These are phyloP conservation scores for Eudorina sp. DNA, from an alignment of 139 green algal species.

Conservation along the genomic window DNA sequence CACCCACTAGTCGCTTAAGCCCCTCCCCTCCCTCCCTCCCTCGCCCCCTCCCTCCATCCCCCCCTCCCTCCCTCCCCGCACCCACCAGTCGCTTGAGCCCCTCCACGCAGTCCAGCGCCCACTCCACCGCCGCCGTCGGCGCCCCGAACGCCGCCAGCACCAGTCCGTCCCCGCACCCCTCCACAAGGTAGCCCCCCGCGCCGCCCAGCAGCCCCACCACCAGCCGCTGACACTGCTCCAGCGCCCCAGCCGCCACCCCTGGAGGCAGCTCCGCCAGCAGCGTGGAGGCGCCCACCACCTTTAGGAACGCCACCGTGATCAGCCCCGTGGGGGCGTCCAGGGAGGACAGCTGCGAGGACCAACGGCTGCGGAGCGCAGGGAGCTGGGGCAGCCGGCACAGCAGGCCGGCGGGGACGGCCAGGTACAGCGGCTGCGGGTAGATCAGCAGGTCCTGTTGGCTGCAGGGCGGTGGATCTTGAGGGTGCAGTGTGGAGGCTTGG, in stretches of 20 bases:
- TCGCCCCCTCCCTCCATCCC: no score
- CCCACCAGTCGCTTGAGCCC: neutral
- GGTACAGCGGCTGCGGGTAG: neutral
- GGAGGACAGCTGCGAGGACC: neutral
- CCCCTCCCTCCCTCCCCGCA: no score
- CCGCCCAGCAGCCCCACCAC: neutral
- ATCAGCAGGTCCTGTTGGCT: neutral
- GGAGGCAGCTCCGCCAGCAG: slow-evolving; percentile 37
- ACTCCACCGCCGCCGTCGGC: slow-evolving; percentile 11
- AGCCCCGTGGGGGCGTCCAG: neutral
- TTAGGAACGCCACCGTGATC: slow-evolving; percentile 15
- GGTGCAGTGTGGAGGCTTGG: no score
- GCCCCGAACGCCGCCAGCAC: slow-evolving; percentile 42
- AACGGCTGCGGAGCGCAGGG: neutral
- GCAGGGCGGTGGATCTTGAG: no score
- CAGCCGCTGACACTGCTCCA: slow-evolving; percentile 19
- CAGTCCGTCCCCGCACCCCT: slow-evolving; percentile 43
- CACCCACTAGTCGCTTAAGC: no score
- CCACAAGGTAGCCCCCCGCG: slow-evolving; percentile 33
- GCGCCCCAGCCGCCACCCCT: neutral
- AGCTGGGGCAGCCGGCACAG: slow-evolving; percentile 20
- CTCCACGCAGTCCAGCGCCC: slow-evolving; percentile 40
- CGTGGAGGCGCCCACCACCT: slow-evolving; percentile 39
- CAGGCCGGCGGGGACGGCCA: slow-evolving; percentile 4
- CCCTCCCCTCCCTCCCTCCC: no score